A percentile compares a stretch with the other conserved stretches of the same genome.
Evolutionary conservation across 371 early-diverging fungal species (phyloP).

Genomic region (Gilbertella persicaria): DNA sequence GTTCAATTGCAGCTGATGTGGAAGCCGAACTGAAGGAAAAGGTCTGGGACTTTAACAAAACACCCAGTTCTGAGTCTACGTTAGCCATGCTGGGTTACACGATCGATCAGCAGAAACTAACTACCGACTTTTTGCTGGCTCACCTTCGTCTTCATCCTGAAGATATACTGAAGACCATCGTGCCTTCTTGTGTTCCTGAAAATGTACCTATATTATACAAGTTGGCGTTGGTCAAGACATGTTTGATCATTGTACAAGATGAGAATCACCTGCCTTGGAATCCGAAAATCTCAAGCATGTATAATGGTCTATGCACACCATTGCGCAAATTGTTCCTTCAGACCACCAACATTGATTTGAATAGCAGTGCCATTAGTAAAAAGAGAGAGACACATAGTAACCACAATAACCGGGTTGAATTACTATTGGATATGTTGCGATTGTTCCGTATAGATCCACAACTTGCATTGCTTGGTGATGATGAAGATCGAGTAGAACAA

Average conservation of each 20-base stretch:
- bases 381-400: slow-evolving; percentile 14
- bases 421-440: slow-evolving; percentile 67
- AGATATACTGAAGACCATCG: slow-evolving; percentile 57
- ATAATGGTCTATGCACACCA: slow-evolving; percentile 62
- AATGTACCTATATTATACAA: slow-evolving; percentile 65
- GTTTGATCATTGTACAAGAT: slow-evolving; percentile 71
- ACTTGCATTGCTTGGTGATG: slow-evolving; percentile 62
- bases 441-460: slow-evolving; percentile 69
- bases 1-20: slow-evolving; percentile 69
- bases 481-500: slow-evolving; percentile 51
- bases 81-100: slow-evolving; percentile 43
- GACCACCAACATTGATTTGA: slow-evolving; percentile 38
- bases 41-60: slow-evolving; percentile 67
- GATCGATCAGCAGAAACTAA: slow-evolving; percentile 53
- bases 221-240: slow-evolving; percentile 73
- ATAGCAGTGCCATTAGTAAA: slow-evolving; percentile 9
- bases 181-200: slow-evolving; percentile 69
- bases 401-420: slow-evolving; percentile 53
- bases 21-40: slow-evolving; percentile 75
- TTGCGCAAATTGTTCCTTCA: slow-evolving; percentile 69
- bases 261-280: slow-evolving; percentile 71
- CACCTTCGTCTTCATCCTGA: slow-evolving; percentile 71
- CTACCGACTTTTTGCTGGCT: slow-evolving; percentile 72
- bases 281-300: slow-evolving; percentile 65
- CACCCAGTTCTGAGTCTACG: slow-evolving; percentile 38